A percentile compares a stretch with the other conserved stretches of the same genome.
These are phyloP conservation scores for Paramecium tetraurelia DNA, from an alignment of 73 alveolate species.

Conservation along the genomic window DNA sequence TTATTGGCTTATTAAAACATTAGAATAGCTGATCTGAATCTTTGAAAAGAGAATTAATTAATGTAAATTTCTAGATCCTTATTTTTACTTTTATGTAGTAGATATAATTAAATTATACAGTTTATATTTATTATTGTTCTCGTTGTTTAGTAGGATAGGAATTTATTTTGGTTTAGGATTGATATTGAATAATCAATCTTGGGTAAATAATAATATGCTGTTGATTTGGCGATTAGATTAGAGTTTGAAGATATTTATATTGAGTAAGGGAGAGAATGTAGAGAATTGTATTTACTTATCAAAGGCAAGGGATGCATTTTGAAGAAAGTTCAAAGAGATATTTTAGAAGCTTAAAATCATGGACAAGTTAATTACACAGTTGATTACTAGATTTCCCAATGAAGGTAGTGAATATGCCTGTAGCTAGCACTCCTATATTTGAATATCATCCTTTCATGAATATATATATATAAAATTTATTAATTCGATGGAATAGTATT, in stretches of 20 bases:
- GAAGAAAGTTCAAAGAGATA: slow-evolving; percentile 27
- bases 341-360: slow-evolving; percentile 63
- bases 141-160: slow-evolving; percentile 72
- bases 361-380: neutral
- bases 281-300: neutral
- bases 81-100: slow-evolving; percentile 80
- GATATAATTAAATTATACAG: slow-evolving; percentile 75
- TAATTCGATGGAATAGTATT: neutral
- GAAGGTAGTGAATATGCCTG: slow-evolving; percentile 98
- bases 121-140: slow-evolving; percentile 69
- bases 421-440: slow-evolving; percentile 84
- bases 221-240: too few species aligned
- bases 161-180: slow-evolving; percentile 85
- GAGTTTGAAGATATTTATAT: too few species aligned
- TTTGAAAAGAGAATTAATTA: slow-evolving; percentile 51
- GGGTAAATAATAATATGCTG: too few species aligned
- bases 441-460: slow-evolving; percentile 60
- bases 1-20: slow-evolving; percentile 34
- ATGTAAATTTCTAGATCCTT: slow-evolving; percentile 65
- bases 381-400: slow-evolving; percentile 85
- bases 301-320: slow-evolving; percentile 33
- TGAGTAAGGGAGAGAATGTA: neutral
- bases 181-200: too few species aligned
- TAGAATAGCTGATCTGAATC: slow-evolving; percentile 45
- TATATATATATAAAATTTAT: neutral